phyloP scores from a whole-genome alignment of 1,139 yeast genomes.

The Zygosaccharomyces sapae region DNA sequence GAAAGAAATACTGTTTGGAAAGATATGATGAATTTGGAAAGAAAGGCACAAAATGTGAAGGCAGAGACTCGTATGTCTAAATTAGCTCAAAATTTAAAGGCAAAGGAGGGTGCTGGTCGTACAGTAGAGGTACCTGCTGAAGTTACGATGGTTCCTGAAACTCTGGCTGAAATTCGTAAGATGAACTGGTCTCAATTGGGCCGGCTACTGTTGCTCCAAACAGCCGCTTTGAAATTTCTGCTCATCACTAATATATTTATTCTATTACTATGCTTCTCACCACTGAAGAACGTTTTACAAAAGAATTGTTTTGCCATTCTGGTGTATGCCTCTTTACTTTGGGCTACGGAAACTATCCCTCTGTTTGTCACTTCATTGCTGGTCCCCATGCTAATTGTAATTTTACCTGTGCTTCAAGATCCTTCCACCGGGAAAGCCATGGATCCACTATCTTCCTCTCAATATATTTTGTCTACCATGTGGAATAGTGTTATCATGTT shows the following conservation, averaged over 20 bases:
- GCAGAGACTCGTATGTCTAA: slow-evolving; percentile 32
- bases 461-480: slow-evolving; percentile 77
- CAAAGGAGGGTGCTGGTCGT: slow-evolving; percentile 14
- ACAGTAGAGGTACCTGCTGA: slow-evolving; percentile 8
- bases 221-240: slow-evolving; percentile 41
- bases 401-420: slow-evolving; percentile 63
- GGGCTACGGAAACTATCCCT: slow-evolving; percentile 96
- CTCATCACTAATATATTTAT: slow-evolving; percentile 46
- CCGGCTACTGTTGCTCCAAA: slow-evolving; percentile 19
- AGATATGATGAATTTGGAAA: slow-evolving; percentile 86
- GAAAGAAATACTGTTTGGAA: slow-evolving; percentile 97
- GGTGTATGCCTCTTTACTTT: slow-evolving; percentile 69
- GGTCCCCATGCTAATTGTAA: slow-evolving; percentile 74
- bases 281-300: slow-evolving; percentile 62
- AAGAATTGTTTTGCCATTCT: slow-evolving; percentile 81
- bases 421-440: slow-evolving; percentile 47
- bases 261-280: slow-evolving; percentile 49
- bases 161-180: slow-evolving; percentile 18
- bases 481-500: slow-evolving; percentile 93
- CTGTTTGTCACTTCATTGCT: slow-evolving; percentile 77
- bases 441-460: slow-evolving; percentile 65
- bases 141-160: slow-evolving; percentile 12
- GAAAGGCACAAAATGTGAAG: slow-evolving; percentile 57
- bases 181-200: slow-evolving; percentile 15
- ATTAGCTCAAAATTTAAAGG: slow-evolving; percentile 9